phyloP scores from a whole-genome alignment of 225 moss, liverwort and hornwort species.

The Physcomitrium patens region DNA sequence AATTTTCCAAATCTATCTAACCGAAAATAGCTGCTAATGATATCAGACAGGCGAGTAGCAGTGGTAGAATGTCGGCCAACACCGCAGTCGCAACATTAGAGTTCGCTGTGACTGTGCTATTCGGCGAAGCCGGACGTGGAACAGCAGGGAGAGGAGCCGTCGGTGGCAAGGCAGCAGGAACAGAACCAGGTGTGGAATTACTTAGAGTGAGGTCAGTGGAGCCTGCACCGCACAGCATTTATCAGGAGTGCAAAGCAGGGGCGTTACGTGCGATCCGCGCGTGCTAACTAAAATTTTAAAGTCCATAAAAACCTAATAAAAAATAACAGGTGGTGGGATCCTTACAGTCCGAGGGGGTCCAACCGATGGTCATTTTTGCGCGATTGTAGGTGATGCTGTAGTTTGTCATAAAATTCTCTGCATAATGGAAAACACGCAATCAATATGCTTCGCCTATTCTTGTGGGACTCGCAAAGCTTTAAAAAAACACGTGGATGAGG shows the following conservation, averaged over 20 bases:
- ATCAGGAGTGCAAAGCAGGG: background rate
- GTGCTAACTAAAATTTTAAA: no score
- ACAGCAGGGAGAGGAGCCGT: conserved; percentile 5
- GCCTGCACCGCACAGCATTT: conserved; percentile 28
- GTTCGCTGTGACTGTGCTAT: background rate
- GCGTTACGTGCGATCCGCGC: background rate
- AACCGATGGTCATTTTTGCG: conserved; percentile 45
- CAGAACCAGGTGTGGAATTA: conserved; percentile 29
- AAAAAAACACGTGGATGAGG: background rate
- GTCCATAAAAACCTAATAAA: background rate
- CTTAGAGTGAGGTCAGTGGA: conserved; percentile 47
- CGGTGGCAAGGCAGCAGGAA: conserved; percentile 6
- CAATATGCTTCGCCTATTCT: background rate
- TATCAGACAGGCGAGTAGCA: conserved; percentile 20
- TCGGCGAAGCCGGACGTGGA: conserved; percentile 7
- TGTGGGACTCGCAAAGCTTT: background rate
- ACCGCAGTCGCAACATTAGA: conserved; percentile 21
- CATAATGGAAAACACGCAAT: conserved; percentile 4
- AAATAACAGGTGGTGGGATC: background rate
- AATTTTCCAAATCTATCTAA: background rate
- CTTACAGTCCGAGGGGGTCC: conserved; percentile 60
- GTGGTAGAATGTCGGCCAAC: conserved; percentile 28
- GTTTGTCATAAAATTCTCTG: conserved; percentile 70
- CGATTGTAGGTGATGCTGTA: conserved; percentile 58
- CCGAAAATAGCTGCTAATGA: conserved; percentile 6